Base-by-base conservation (phyloP, 805 yeast species). In the Zygoascus flipseniorum region DNA sequence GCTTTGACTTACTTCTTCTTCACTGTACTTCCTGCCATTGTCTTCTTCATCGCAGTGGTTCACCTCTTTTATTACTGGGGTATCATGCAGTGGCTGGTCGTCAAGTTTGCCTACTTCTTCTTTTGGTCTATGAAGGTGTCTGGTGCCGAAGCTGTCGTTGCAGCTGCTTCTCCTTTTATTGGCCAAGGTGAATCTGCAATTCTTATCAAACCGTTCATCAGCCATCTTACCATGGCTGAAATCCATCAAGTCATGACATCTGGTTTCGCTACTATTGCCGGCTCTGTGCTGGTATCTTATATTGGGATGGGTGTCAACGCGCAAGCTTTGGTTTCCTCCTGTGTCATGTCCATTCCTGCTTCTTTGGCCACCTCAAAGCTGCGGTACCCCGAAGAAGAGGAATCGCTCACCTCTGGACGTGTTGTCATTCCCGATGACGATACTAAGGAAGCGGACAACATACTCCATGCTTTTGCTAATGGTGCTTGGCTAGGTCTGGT, bases 341-440 rank as follows among this genome's bases (percentile, higher is more conserved):
- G 86, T 71, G 82, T 81, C 51, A 81, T 81, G 86, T 80, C 85
- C 1, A 80, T 81, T 62, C 86, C 86, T 5, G 82, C 82, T 41
- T 76, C 83, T 8, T 68, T 81, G 55, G 83, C 84, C 2, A 77
- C 80, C 20, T 76, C 84, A 14, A 81, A 81, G 60, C 70, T 81
- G 56, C 74, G 85, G 62, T 70, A 67, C 57, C 86, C 86, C 14
- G 86, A 81, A 60, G 73, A 77, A 4, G 85, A 81, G 56, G 75
- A 71, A 56, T 73, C 85, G 2, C 58, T 80, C 47, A 75, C 84
- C 28, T 63, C 71, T 48, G 80, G 82, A 31, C 70, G 68, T 50
- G 72, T 75, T 20, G 72, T 74, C n/a, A 69, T 79, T 56, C 77
- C 80, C 1, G 75, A 75, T 31, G 72, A 71, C 42, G 73, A 72